Conservation (phyloP, 768 basidiomycete species). For the Suillus subalutaceus region DNA sequence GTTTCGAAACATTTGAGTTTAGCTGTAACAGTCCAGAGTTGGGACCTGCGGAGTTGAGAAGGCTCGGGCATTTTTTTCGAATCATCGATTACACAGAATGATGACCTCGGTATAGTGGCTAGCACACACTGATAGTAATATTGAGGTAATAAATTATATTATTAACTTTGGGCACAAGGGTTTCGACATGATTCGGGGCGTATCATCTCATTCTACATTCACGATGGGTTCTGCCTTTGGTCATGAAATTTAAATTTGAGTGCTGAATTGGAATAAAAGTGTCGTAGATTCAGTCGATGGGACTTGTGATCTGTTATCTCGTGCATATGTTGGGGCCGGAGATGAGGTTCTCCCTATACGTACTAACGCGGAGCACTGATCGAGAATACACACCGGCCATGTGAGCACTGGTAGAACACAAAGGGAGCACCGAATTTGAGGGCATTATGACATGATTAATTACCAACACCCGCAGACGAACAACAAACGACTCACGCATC, state of each 20-base stretch:
- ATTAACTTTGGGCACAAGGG: not conserved
- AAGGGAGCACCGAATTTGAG: not conserved
- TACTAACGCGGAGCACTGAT: not conserved
- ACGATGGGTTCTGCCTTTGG: not conserved
- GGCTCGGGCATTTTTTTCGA: not conserved
- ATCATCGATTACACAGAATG: not conserved
- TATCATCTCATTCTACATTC: not conserved
- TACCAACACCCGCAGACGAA: not conserved
- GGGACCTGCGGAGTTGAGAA: not conserved
- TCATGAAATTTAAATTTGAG: not conserved
- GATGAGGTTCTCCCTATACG: not conserved
- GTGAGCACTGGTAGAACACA: not conserved
- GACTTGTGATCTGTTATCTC: not conserved
- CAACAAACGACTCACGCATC: conserved; percentile 4
- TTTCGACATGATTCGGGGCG: not conserved
- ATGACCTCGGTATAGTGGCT: not conserved
- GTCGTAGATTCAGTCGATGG: not conserved
- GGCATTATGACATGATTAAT: not conserved
- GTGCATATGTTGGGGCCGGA: not conserved
- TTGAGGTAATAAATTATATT: not conserved
- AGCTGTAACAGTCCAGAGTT: not conserved
- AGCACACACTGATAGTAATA: not conserved
- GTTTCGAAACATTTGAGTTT: conserved; percentile 8
- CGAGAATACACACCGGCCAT: not conserved
- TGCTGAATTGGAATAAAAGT: not conserved